Evolutionary conservation across 345 rosid genomes (phyloP).

Genomic region (Salix koriyanagi): DNA sequence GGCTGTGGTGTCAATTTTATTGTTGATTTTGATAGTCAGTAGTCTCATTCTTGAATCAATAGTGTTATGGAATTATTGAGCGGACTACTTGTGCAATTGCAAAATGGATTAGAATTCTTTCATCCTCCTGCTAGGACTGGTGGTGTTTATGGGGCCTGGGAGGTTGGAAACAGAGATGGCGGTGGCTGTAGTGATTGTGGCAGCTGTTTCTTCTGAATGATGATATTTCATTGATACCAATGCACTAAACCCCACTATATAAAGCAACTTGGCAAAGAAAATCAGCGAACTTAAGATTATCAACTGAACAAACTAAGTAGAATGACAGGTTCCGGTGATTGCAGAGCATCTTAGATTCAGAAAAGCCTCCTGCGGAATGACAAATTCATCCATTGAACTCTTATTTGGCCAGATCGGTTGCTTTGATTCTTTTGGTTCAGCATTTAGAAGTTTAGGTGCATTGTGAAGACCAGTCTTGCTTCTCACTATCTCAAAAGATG

Average conservation of each 20-base stretch:
- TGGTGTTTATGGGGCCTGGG: background rate
- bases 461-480: background rate
- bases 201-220: background rate
- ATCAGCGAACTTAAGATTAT: background rate
- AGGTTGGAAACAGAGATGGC: background rate
- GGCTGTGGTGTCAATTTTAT: background rate
- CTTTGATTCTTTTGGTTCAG: background rate
- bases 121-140: background rate
- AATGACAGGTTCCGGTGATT: background rate
- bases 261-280: background rate
- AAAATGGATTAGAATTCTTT: background rate
- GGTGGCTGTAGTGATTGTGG: background rate
- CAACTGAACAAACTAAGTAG: background rate
- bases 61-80: background rate
- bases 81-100: background rate
- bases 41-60: background rate
- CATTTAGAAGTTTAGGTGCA: background rate
- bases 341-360: background rate
- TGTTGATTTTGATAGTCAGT: background rate
- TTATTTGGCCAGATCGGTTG: background rate
- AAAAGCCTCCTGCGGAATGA: background rate
- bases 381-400: background rate
- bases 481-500: background rate
- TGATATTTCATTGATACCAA: background rate
- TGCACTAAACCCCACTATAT: background rate